These are phyloP conservation scores for Debaryomyces psychrophilus DNA, from an alignment of 1,139 yeast genomes.

Conservation along the genomic window DNA sequence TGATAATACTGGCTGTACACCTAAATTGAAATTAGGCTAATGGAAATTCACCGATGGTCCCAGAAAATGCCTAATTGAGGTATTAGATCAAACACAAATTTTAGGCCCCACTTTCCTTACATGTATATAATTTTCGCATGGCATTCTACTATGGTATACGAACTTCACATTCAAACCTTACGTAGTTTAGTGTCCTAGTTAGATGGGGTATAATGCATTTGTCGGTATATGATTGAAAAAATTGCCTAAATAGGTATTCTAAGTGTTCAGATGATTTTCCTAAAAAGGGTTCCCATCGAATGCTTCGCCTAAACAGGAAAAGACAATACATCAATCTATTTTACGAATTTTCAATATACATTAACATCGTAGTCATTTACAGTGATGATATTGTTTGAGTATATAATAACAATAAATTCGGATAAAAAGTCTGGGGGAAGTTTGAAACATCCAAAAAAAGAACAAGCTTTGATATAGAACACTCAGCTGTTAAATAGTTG, in stretches of 20 bases:
- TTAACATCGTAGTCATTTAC: conserved; percentile 1
- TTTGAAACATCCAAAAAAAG: background rate
- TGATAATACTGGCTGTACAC: background rate
- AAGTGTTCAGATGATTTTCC: conserved; percentile 10
- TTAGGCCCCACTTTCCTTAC: conserved; percentile 4
- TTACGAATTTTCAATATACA: background rate
- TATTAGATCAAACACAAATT: background rate
- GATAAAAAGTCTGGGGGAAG: background rate
- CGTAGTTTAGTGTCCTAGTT: background rate
- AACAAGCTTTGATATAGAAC: background rate
- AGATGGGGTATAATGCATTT: background rate
- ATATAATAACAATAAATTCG: conserved; percentile 5
- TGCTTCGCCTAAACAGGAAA: conserved; percentile 26
- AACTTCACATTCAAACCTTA: background rate
- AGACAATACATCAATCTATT: conserved; percentile 11
- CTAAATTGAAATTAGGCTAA: conserved; percentile 3
- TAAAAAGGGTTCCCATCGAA: background rate
- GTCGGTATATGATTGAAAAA: background rate
- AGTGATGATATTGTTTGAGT: background rate
- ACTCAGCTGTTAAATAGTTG: background rate
- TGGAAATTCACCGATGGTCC: background rate
- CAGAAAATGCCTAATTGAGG: conserved; percentile 5
- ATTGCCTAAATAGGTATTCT: conserved; percentile 25
- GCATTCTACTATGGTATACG: background rate
- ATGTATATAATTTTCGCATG: background rate